These are phyloP conservation scores for Hemileia vastatrix DNA, from an alignment of 1,284 basidiomycete genomes.

Conservation along the genomic window DNA sequence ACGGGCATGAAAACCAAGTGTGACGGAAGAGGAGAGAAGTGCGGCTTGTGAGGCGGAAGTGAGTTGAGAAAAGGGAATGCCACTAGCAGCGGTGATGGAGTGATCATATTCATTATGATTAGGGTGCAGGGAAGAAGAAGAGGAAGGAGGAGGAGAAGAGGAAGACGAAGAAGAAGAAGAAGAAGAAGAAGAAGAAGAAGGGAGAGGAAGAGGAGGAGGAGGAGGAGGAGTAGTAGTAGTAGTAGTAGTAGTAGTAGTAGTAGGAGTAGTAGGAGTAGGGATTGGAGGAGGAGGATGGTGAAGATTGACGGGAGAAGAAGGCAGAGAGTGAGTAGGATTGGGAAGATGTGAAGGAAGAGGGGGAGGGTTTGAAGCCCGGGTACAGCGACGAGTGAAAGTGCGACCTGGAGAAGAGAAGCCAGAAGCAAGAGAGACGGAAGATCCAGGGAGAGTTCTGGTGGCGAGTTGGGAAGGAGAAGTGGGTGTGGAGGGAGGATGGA, in stretches of 20 bases:
- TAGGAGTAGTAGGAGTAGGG: too few relatives aligned
- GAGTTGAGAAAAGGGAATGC: slow-evolving; percentile 30
- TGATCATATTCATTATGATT: background rate
- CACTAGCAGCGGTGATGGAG: background rate
- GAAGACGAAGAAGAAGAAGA: slow-evolving; percentile 35
- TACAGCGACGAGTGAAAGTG: too few relatives aligned
- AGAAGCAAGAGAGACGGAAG: background rate
- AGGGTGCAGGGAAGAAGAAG: slow-evolving; percentile 3
- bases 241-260: slow-evolving; percentile 24
- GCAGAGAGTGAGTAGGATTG: too few relatives aligned
- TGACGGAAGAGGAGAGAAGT: slow-evolving; percentile 66
- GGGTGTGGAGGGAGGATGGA: too few relatives aligned
- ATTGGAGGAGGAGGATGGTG: too few relatives aligned
- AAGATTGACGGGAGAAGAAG: too few relatives aligned
- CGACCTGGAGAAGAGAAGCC: background rate
- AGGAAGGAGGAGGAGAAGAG: slow-evolving; percentile 34
- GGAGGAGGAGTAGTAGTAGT: slow-evolving; percentile 40
- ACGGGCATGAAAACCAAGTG: slow-evolving; percentile 86
- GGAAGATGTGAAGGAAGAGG: too few relatives aligned
- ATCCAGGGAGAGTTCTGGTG: too few relatives aligned
- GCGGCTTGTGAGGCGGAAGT: slow-evolving; percentile 70
- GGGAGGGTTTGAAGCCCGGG: too few relatives aligned
- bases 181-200: slow-evolving; percentile 22
- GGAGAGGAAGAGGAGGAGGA: slow-evolving; percentile 22
- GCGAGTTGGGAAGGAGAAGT: too few relatives aligned